Evolutionary conservation across 192 early-diverging fungal species (phyloP).

Genomic region (Pilobolus umbonatus): DNA sequence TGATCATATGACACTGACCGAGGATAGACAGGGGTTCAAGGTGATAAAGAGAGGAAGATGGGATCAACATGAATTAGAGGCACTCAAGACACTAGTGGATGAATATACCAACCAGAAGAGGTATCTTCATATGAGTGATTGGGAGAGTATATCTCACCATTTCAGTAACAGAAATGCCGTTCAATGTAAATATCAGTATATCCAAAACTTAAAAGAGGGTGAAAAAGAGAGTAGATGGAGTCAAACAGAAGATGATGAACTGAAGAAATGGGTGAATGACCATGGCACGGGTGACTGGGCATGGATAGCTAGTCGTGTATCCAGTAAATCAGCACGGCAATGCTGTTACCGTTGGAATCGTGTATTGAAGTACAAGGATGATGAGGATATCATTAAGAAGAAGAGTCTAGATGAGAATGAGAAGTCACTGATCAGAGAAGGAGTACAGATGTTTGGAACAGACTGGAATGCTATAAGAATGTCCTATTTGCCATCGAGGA

Average conservation of each 20-base stretch:
- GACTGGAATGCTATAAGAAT: slow-evolving; percentile 24
- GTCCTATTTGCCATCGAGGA: slow-evolving; percentile 22
- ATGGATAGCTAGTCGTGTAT: not conserved
- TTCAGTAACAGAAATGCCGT: not conserved
- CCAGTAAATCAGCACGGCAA: not conserved
- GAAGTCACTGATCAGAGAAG: slow-evolving; percentile 18
- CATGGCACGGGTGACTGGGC: not conserved
- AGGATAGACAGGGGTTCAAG: no score
- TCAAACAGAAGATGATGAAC: slow-evolving; percentile 5
- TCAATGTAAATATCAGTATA: slow-evolving; percentile 7
- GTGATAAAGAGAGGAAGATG: slow-evolving; percentile 1
- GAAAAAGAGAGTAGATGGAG: not conserved
- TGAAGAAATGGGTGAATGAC: not conserved
- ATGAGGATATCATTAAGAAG: not conserved
- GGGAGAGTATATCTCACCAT: not conserved
- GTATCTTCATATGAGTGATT: not conserved
- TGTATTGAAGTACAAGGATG: not conserved
- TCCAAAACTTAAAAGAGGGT: not conserved
- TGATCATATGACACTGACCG: no score
- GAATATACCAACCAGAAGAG: not conserved
- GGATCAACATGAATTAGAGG: not conserved
- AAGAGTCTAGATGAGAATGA: slow-evolving; percentile 15
- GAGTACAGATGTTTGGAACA: slow-evolving; percentile 30
- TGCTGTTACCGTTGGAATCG: slow-evolving; percentile 10
- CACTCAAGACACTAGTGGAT: not conserved